phyloP scores from a whole-genome alignment of 768 basidiomycete species.

The Lanmaoa rubissima region DNA sequence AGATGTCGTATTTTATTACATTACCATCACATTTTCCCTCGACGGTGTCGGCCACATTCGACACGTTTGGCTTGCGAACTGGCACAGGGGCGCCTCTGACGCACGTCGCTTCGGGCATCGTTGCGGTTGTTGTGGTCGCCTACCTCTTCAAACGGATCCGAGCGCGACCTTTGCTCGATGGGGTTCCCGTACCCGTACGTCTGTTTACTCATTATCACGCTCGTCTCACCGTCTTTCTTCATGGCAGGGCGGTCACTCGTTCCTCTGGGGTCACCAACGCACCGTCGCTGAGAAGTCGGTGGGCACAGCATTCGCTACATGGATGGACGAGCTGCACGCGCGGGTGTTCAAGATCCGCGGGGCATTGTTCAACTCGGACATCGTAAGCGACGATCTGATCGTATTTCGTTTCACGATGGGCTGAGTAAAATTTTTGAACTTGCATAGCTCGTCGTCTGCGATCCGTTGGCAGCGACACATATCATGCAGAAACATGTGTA shows the following conservation, averaged over 20 bases:
- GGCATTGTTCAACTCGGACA: conserved; percentile 3
- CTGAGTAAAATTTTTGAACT: not conserved
- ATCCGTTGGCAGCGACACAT: conserved; percentile 4
- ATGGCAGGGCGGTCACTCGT: not conserved
- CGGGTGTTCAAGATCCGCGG: conserved; percentile 7
- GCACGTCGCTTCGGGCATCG: not conserved
- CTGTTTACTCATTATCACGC: not conserved
- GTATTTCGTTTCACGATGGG: not conserved
- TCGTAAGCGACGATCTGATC: not conserved
- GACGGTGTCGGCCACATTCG: not conserved
- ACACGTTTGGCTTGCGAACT: not conserved
- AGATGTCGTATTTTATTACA: not conserved
- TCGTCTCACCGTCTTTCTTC: not conserved
- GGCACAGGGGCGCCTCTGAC: not conserved
- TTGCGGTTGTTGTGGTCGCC: not conserved
- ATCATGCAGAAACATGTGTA: conserved; percentile 9
- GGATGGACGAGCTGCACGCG: conserved; percentile 4
- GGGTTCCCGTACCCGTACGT: conserved; percentile 1
- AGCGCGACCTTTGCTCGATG: not conserved
- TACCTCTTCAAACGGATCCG: not conserved
- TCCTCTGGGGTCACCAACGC: conserved; percentile 7
- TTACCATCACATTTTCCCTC: not conserved
- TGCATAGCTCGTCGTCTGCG: conserved; percentile 2
- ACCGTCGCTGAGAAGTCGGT: conserved; percentile 4
- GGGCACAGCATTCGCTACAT: not conserved